Conservation (phyloP, 2,329 filamentous ascomycete species). For the Teratosphaeria pseudoeucalypti region DNA sequence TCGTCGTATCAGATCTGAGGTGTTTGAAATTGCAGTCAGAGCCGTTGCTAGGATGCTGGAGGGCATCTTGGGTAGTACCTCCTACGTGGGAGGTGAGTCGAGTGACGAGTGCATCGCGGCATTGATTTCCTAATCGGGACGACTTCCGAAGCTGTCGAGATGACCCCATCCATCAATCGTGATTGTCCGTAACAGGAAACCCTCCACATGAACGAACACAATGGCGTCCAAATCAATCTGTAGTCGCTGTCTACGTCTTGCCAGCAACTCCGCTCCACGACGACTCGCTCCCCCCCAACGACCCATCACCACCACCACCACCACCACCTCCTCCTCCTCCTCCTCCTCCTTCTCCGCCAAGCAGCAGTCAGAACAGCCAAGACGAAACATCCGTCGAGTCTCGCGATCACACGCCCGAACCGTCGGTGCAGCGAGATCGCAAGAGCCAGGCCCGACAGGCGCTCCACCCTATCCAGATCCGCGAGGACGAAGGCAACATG, state of each 20-base stretch:
- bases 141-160: neutral
- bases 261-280: neutral
- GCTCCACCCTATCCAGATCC: neutral
- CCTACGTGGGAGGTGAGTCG: too few species aligned
- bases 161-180: neutral
- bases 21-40: too few species aligned
- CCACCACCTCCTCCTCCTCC: too few species aligned
- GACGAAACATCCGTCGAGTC: slow-evolving; percentile 3
- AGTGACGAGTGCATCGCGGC: too few species aligned
- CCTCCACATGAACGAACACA: neutral
- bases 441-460: neutral
- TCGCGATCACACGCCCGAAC: neutral
- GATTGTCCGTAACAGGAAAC: neutral
- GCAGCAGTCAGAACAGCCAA: neutral
- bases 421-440: neutral
- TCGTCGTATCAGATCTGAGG: too few species aligned
- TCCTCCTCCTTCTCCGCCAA: neutral
- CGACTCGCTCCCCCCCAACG: neutral
- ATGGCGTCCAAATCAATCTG: slow-evolving; percentile 5
- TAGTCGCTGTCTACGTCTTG: slow-evolving; percentile 3
- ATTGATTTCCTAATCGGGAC: neutral
- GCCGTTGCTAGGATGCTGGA: too few species aligned
- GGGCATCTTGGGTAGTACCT: too few species aligned
- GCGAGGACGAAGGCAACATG: neutral
- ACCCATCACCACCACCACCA: slow-evolving; percentile 1